Conservation (phyloP, 2,329 filamentous ascomycete genomes). For the Cordyceps javanica region DNA sequence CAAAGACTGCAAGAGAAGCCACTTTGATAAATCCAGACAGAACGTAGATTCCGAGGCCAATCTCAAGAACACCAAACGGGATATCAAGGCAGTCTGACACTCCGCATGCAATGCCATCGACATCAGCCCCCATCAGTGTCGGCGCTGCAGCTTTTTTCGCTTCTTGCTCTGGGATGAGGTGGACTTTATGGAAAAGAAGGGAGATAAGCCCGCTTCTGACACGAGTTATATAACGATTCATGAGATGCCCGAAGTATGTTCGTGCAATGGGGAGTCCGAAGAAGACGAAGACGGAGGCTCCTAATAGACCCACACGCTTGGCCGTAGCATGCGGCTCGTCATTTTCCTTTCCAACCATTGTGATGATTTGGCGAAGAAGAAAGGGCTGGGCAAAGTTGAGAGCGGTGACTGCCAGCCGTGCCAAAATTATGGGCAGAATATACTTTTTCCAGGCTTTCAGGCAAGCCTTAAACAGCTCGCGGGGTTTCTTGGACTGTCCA, state of each 20-base stretch:
- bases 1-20: background rate
- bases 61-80: background rate
- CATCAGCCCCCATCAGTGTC: slow-evolving; percentile 4
- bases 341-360: no score
- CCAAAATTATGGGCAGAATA: no score
- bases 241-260: background rate
- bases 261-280: no score
- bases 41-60: background rate
- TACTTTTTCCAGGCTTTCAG: no score
- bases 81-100: background rate
- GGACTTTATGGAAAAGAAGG: slow-evolving; percentile 42
- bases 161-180: slow-evolving; percentile 22
- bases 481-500: no score
- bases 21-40: background rate
- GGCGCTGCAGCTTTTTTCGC: slow-evolving; percentile 21
- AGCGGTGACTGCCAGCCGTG: no score
- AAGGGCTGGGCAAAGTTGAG: no score
- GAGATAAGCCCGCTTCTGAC: slow-evolving; percentile 29
- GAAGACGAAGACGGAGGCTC: no score
- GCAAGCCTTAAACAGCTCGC: no score
- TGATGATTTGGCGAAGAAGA: no score
- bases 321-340: no score
- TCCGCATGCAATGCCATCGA: background rate
- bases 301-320: no score
- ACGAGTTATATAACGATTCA: slow-evolving; percentile 24